Evolutionary conservation across 2,329 filamentous ascomycete species (phyloP).

Genomic region (Penicillium sp.): DNA sequence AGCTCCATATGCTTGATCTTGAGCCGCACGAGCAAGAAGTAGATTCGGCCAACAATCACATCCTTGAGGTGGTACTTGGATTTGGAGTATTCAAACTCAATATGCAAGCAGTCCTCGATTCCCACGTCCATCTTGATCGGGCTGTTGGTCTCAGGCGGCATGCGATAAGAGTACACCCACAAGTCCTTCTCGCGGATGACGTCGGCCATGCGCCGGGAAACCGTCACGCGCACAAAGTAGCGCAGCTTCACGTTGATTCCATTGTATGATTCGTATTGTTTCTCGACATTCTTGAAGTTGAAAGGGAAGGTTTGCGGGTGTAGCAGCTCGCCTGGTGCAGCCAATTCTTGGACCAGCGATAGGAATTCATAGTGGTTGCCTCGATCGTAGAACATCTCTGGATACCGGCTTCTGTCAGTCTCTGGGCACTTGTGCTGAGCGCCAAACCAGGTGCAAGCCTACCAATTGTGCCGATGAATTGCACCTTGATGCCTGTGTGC

Average conservation of each 20-base stretch:
- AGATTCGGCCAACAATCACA: conserved; percentile 97
- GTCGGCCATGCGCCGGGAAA: conserved; percentile 95
- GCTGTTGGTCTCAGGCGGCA: conserved; percentile 96
- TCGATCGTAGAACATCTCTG: conserved; percentile 99
- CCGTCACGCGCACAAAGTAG: conserved; percentile 97
- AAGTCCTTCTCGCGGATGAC: conserved; percentile 99
- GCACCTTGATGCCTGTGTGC: conserved; percentile 98
- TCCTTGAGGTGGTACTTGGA: conserved; percentile 99
- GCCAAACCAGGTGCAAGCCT: conserved; percentile 8
- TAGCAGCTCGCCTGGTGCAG: conserved; percentile 94
- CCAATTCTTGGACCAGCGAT: conserved; percentile 93
- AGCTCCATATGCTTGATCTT: conserved; percentile 99
- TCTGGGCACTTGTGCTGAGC: neutral
- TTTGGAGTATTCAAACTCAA: conserved; percentile 99
- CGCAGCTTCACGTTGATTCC: conserved; percentile 99
- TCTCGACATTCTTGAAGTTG: conserved; percentile 99
- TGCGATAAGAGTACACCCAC: conserved; percentile 98
- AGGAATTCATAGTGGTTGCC: conserved; percentile 99
- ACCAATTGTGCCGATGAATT: conserved; percentile 98
- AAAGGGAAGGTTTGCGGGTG: conserved; percentile 99
- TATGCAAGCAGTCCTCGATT: conserved; percentile 98
- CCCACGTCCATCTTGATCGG: conserved; percentile 99
- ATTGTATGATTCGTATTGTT: conserved; percentile 99
- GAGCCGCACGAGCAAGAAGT: conserved; percentile 92
- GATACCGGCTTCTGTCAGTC: conserved; percentile 13